Evolutionary conservation across 1,284 basidiomycete species (phyloP).

Genomic region (Schizophyllum amplum): DNA sequence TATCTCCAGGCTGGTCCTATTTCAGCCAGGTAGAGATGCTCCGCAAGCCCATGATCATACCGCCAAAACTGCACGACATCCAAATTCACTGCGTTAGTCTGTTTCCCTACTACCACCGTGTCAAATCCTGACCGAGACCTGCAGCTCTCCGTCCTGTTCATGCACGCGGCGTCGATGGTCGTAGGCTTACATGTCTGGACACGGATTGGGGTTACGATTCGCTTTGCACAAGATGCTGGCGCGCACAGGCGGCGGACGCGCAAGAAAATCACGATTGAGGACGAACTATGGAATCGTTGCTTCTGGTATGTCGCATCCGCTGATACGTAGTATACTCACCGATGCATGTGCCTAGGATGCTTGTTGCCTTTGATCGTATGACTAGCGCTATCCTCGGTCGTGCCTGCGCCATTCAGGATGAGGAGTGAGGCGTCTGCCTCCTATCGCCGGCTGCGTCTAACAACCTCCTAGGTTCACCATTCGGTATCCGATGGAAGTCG

Average conservation of each 20-base stretch:
- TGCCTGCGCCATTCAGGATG: slow-evolving; percentile 40
- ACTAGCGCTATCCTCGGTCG: slow-evolving; percentile 38
- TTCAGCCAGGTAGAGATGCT: slow-evolving; percentile 6
- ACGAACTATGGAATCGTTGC: slow-evolving; percentile 43
- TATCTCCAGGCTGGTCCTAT: slow-evolving; percentile 5
- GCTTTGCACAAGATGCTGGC: slow-evolving; percentile 30
- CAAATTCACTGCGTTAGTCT: slow-evolving; percentile 6
- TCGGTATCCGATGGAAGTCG: slow-evolving; percentile 42
- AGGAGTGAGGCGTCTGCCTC: slow-evolving; percentile 25
- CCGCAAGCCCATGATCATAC: not conserved
- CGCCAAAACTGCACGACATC: slow-evolving; percentile 4
- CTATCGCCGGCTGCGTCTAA: not conserved
- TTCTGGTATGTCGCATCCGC: slow-evolving; percentile 36
- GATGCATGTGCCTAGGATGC: slow-evolving; percentile 11
- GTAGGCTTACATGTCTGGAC: slow-evolving; percentile 40
- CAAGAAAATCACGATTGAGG: slow-evolving; percentile 5
- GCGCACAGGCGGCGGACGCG: slow-evolving; percentile 16
- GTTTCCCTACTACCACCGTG: not conserved
- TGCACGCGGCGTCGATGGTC: slow-evolving; percentile 40
- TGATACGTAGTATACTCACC: not conserved
- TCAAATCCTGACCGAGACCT: not conserved
- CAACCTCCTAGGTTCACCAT: slow-evolving; percentile 30
- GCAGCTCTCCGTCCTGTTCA: slow-evolving; percentile 27
- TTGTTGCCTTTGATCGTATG: slow-evolving; percentile 24
- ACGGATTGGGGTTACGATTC: slow-evolving; percentile 43